Evolutionary conservation across 2,329 filamentous ascomycete genomes (phyloP).

Genomic region (Decorospora gaudefroyi): DNA sequence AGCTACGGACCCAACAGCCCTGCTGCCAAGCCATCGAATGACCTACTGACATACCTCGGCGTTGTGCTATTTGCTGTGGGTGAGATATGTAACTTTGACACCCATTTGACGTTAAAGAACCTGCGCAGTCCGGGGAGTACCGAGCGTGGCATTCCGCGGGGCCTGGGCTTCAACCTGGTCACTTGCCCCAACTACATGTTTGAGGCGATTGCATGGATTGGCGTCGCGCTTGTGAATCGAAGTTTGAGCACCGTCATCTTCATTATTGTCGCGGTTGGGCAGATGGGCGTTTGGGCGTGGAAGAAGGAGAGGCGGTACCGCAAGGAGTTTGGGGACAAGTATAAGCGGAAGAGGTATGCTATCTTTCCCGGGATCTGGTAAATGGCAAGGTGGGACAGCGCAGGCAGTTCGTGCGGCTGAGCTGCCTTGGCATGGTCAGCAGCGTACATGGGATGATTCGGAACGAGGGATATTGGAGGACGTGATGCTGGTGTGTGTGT

Average conservation of each 20-base stretch:
- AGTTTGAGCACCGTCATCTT: slow-evolving; percentile 80
- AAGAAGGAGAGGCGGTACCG: slow-evolving; percentile 92
- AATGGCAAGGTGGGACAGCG: slow-evolving; percentile 3
- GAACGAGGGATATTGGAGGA: no score
- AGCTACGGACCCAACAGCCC: slow-evolving; percentile 77
- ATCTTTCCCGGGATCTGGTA: slow-evolving; percentile 79
- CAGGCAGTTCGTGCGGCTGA: neutral
- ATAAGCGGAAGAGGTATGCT: slow-evolving; percentile 89
- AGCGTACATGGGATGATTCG: no score
- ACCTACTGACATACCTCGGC: slow-evolving; percentile 61
- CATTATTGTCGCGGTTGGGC: slow-evolving; percentile 69
- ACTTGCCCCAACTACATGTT: slow-evolving; percentile 99
- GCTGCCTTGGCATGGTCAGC: neutral
- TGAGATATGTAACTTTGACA: slow-evolving; percentile 77
- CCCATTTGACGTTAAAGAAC: slow-evolving; percentile 77
- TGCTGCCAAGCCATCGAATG: slow-evolving; percentile 60
- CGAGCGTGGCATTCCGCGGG: slow-evolving; percentile 83
- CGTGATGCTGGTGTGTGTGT: no score
- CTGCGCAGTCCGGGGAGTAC: slow-evolving; percentile 76
- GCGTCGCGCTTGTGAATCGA: slow-evolving; percentile 77
- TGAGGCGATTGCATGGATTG: slow-evolving; percentile 83
- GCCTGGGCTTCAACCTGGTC: slow-evolving; percentile 81
- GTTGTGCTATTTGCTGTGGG: slow-evolving; percentile 74
- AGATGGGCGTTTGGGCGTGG: slow-evolving; percentile 86
- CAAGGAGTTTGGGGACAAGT: slow-evolving; percentile 87